These are phyloP conservation scores for Euryodendron excelsum DNA, from an alignment of 148 eudicot genomes.

Conservation along the genomic window DNA sequence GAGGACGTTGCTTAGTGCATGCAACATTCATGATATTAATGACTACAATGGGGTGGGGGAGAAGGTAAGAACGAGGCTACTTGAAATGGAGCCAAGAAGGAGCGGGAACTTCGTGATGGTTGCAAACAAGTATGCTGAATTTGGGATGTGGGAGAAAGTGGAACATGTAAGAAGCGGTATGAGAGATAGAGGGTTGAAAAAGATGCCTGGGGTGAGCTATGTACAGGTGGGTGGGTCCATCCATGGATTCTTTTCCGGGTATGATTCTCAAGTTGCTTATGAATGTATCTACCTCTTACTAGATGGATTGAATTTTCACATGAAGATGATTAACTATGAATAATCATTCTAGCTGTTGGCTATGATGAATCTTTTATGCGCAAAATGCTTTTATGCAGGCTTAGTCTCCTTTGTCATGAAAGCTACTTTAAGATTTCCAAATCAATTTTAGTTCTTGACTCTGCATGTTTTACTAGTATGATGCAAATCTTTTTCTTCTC, in stretches of 20 bases:
- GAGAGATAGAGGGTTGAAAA: conserved; percentile 38
- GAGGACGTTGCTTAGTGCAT: conserved; percentile 52
- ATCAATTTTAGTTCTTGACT: too few relatives aligned
- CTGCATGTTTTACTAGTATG: too few relatives aligned
- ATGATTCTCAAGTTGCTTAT: conserved; percentile 19
- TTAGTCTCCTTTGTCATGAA: too few relatives aligned
- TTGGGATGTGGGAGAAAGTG: conserved; percentile 50
- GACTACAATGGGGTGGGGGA: conserved; percentile 31
- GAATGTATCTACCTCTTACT: conserved; percentile 30
- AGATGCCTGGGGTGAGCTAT: conserved; percentile 52
- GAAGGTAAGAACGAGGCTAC: conserved; percentile 27
- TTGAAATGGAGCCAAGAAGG: conserved; percentile 48
- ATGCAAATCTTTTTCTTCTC: too few relatives aligned
- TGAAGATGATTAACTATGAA: conserved; percentile 26
- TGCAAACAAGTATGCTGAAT: conserved; percentile 49
- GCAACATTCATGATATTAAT: conserved; percentile 36
- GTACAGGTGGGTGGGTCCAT: conserved; percentile 42
- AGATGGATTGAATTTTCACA: conserved; percentile 35
- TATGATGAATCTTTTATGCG: too few relatives aligned
- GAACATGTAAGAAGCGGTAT: conserved; percentile 30
- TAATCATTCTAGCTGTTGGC: not conserved
- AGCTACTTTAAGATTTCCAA: too few relatives aligned
- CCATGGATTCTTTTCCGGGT: conserved; percentile 40
- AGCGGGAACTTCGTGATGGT: conserved; percentile 43
- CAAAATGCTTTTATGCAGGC: too few relatives aligned